Evolutionary conservation across 371 early-diverging fungal genomes (phyloP).

Genomic region (Mortierella sp.): DNA sequence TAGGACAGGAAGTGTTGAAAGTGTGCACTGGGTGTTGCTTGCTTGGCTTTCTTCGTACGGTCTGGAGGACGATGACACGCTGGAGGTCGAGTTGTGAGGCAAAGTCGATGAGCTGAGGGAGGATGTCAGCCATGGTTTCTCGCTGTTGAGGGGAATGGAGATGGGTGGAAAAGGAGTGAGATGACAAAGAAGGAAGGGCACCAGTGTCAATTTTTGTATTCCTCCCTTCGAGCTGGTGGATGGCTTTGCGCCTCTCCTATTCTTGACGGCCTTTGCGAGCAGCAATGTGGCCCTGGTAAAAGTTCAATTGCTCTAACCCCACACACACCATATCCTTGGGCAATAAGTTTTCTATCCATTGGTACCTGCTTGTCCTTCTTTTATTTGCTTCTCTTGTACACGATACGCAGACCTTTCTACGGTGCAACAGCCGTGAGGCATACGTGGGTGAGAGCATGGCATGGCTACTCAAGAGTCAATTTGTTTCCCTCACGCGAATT

Average conservation of each 20-base stretch:
- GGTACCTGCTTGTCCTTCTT: neutral
- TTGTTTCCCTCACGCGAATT: conserved; percentile 3
- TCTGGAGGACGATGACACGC: conserved; percentile 45
- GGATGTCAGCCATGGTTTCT: conserved; percentile 41
- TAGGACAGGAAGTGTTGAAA: neutral
- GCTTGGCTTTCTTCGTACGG: conserved; percentile 16
- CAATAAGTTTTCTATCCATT: neutral
- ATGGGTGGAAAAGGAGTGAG: neutral
- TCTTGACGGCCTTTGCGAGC: neutral
- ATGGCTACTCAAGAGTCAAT: neutral
- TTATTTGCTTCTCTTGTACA: neutral
- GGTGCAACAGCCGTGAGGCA: neutral
- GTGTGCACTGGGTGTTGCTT: neutral
- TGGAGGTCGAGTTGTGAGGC: conserved; percentile 54
- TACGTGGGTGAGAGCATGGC: neutral
- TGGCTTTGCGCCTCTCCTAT: conserved; percentile 9
- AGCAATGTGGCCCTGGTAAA: neutral
- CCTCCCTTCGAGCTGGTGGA: neutral
- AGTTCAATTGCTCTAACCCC: too few relatives aligned
- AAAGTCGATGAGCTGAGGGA: conserved; percentile 55
- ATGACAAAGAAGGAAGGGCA: neutral
- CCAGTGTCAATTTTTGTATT: neutral
- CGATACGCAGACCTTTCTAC: neutral
- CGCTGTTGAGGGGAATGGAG: neutral
- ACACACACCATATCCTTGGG: neutral